phyloP scores from a whole-genome alignment of 2,329 filamentous ascomycete genomes.

The Trichophyton simii region DNA sequence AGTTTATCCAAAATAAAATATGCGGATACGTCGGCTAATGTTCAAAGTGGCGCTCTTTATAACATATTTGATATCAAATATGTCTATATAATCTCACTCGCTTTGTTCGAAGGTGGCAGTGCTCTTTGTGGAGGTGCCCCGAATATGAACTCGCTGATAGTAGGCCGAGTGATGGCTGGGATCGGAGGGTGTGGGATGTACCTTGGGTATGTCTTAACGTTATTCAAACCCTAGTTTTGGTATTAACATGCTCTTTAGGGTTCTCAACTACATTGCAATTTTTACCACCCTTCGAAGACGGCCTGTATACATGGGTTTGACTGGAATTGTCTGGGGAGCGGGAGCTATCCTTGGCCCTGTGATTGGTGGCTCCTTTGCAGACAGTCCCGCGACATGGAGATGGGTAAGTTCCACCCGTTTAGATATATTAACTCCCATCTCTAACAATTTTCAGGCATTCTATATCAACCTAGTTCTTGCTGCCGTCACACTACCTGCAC shows the following conservation, averaged over 20 bases:
- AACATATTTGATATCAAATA: slow-evolving; percentile 36
- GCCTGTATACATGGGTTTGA: slow-evolving; percentile 23
- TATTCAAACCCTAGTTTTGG: too few relatives aligned
- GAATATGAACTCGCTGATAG: slow-evolving; percentile 36
- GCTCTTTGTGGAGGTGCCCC: slow-evolving; percentile 36
- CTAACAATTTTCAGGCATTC: slow-evolving; percentile 16
- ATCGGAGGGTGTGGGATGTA: slow-evolving; percentile 25
- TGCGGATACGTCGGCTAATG: background rate
- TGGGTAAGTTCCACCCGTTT: slow-evolving; percentile 17
- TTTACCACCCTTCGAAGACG: slow-evolving; percentile 16
- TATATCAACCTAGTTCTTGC: slow-evolving; percentile 44
- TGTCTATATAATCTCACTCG: slow-evolving; percentile 22
- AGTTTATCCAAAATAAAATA: background rate
- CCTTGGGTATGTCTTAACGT: slow-evolving; percentile 13
- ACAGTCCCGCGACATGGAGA: slow-evolving; percentile 21
- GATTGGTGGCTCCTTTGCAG: slow-evolving; percentile 26
- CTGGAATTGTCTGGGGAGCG: slow-evolving; percentile 25
- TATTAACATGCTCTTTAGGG: background rate
- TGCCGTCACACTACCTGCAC: background rate
- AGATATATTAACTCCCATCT: background rate
- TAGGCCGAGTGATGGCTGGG: slow-evolving; percentile 27
- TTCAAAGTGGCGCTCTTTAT: slow-evolving; percentile 26
- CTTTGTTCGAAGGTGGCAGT: slow-evolving; percentile 22
- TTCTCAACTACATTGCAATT: slow-evolving; percentile 19
- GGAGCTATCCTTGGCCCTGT: slow-evolving; percentile 29